A percentile compares a stretch with the other conserved stretches of the same genome.
phyloP scores from a whole-genome alignment of 768 basidiomycete species.

The Suillus paluster region DNA sequence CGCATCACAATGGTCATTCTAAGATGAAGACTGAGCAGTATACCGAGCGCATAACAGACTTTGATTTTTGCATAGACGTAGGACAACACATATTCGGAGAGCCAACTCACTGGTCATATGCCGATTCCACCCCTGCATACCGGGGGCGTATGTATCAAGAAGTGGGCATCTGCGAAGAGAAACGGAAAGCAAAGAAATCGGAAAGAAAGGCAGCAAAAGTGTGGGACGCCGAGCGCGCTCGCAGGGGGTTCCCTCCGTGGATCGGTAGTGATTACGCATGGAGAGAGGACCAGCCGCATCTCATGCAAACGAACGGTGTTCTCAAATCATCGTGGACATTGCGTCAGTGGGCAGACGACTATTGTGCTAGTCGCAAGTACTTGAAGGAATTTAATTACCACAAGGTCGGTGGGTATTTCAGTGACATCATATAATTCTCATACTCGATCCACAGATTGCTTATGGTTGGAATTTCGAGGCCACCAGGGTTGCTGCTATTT shows the following conservation, averaged over 20 bases:
- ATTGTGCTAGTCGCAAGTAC: constrained; percentile 68
- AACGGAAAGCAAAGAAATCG: constrained; percentile 44
- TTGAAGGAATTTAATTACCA: constrained; percentile 81
- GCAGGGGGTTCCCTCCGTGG: constrained; percentile 60
- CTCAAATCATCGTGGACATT: constrained; percentile 64
- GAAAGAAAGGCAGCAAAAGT: constrained; percentile 49
- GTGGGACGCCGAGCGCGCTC: constrained; percentile 49
- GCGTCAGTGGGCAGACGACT: constrained; percentile 83
- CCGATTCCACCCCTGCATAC: constrained; percentile 66
- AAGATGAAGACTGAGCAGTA: constrained; percentile 51
- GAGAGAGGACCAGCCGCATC: constrained; percentile 33
- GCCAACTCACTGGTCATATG: constrained; percentile 60
- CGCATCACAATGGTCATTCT: constrained; percentile 38
- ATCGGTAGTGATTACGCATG: constrained; percentile 37
- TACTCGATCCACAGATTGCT: constrained; percentile 47
- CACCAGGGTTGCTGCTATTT: constrained; percentile 42
- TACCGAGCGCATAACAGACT: constrained; percentile 65
- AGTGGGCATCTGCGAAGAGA: constrained; percentile 44
- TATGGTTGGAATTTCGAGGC: constrained; percentile 61
- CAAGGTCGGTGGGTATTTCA: constrained; percentile 48
- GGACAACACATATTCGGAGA: constrained; percentile 43
- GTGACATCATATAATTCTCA: background rate
- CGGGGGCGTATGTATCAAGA: constrained; percentile 67
- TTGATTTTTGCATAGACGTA: constrained; percentile 69
- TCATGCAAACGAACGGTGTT: constrained; percentile 25